These are phyloP conservation scores for Alternaria arbusti DNA, from an alignment of 2,329 filamentous ascomycete genomes.

Conservation along the genomic window DNA sequence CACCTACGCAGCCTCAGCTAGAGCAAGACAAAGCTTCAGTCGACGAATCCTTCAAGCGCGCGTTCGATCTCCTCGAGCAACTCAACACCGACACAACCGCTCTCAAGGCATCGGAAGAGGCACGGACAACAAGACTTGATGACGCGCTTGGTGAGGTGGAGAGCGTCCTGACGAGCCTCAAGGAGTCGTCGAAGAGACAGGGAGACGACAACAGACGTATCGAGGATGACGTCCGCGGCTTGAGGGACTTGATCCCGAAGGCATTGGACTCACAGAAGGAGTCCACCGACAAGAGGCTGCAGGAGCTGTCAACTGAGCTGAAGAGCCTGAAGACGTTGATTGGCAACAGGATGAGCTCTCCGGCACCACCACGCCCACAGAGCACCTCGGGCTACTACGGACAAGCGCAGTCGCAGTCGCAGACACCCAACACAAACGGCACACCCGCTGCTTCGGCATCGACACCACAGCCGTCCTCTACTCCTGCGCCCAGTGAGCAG, in stretches of 20 bases:
- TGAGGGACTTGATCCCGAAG: constrained; percentile 86
- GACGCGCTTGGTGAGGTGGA: constrained; percentile 83
- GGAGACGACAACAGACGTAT: constrained; percentile 88
- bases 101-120: constrained; percentile 84
- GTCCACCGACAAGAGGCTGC: constrained; percentile 77
- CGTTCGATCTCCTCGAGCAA: constrained; percentile 90
- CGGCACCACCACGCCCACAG: constrained; percentile 32
- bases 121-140: constrained; percentile 83
- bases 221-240: constrained; percentile 80
- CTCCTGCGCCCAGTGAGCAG: constrained; percentile 29
- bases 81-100: constrained; percentile 86
- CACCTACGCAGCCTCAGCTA: constrained; percentile 90
- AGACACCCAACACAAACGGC: constrained; percentile 37
- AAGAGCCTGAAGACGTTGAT: constrained; percentile 92
- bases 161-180: constrained; percentile 79
- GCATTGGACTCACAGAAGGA: constrained; percentile 89
- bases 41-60: constrained; percentile 90
- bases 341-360: constrained; percentile 62
- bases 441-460: constrained; percentile 28
- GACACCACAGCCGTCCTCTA: constrained; percentile 17
- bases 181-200: constrained; percentile 77
- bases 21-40: constrained; percentile 93
- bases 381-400: constrained; percentile 35
- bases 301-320: constrained; percentile 85
- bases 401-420: constrained; percentile 19